These are phyloP conservation scores for Spathaspora girioi DNA, from an alignment of 805 yeast genomes.

Conservation along the genomic window DNA sequence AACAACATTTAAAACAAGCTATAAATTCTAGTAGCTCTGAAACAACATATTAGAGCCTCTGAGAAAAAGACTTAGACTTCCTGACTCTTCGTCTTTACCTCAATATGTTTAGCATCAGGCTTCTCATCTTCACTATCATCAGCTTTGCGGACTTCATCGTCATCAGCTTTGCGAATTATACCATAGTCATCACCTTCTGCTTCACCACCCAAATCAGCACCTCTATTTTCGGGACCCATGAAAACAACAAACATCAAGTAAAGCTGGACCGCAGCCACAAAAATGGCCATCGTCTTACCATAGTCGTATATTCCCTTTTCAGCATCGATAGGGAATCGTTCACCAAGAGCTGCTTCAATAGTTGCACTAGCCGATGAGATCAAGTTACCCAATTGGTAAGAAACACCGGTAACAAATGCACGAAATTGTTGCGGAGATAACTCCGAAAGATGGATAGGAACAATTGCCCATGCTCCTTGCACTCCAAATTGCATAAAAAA, in stretches of 20 bases:
- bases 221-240: conserved; percentile 57
- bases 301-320: conserved; percentile 43
- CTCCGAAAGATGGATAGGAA: conserved; percentile 64
- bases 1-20: no score
- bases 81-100: not conserved
- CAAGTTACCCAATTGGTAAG: conserved; percentile 71
- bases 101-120: no score
- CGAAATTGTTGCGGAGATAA: conserved; percentile 50
- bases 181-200: conserved; percentile 7
- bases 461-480: conserved; percentile 74
- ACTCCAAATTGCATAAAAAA: conserved; percentile 65
- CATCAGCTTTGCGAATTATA: conserved; percentile 3
- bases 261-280: conserved; percentile 60
- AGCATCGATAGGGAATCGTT: conserved; percentile 48
- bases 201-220: conserved; percentile 18
- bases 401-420: conserved; percentile 57
- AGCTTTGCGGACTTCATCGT: not conserved
- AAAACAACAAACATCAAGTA: conserved; percentile 47
- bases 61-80: not conserved
- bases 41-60: not conserved
- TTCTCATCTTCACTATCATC: conserved; percentile 2
- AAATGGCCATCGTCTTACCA: conserved; percentile 67
- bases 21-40: no score
- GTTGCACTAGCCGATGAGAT: conserved; percentile 71
- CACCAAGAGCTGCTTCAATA: conserved; percentile 62